Percentiles rank a stretch among this genome's conserved stretches.
These are phyloP conservation scores for Phylloporus rhodoxanthus DNA, from an alignment of 768 basidiomycete species.

Conservation along the genomic window DNA sequence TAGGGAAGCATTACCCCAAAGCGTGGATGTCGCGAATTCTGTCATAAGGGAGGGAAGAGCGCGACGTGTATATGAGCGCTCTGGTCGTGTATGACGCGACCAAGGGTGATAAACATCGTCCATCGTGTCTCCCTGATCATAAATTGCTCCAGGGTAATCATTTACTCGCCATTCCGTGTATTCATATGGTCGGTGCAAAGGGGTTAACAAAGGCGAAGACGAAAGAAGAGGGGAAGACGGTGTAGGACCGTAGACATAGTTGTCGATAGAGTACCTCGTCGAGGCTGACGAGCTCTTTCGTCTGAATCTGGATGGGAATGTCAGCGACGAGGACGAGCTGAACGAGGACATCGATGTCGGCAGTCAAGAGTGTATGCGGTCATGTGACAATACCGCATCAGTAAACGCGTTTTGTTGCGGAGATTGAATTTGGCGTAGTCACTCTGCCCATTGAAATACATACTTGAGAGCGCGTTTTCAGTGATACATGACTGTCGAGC, in stretches of 20 bases:
- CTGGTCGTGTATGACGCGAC: not conserved
- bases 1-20: not conserved
- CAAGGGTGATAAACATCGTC: slow-evolving; percentile 1
- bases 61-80: not conserved
- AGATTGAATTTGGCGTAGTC: slow-evolving; percentile 25
- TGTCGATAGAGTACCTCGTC: slow-evolving; percentile 3
- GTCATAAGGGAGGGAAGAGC: slow-evolving; percentile 19
- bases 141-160: not conserved
- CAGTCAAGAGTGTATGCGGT: slow-evolving; percentile 25
- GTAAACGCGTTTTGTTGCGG: slow-evolving; percentile 34
- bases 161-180: slow-evolving; percentile 3
- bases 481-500: too few relatives aligned
- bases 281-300: slow-evolving; percentile 22
- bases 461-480: too few relatives aligned
- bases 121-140: not conserved
- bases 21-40: slow-evolving; percentile 9
- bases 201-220: slow-evolving; percentile 18
- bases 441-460: too few relatives aligned
- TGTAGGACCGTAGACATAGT: not conserved
- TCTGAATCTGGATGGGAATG: slow-evolving; percentile 17
- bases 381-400: slow-evolving; percentile 22
- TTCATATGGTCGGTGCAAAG: slow-evolving; percentile 7
- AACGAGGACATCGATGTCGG: slow-evolving; percentile 26
- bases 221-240: slow-evolving; percentile 18
- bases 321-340: slow-evolving; percentile 5